Conservation (phyloP, 1,284 basidiomycete genomes). For the Papiliotrema laurentii region DNA sequence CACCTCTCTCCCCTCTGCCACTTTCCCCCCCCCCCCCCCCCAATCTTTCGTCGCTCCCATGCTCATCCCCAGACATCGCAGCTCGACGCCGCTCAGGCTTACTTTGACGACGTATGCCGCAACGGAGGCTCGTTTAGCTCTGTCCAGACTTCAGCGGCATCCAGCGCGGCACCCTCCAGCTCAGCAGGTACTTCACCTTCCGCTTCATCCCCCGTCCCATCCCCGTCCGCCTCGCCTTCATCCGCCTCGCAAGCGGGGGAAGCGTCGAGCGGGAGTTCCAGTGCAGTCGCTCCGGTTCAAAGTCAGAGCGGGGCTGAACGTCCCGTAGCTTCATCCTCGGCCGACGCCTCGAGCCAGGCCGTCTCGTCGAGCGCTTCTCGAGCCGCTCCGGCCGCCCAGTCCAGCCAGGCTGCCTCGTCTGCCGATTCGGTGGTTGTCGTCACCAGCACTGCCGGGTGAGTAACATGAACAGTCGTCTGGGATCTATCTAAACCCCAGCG, state of each 20-base stretch:
- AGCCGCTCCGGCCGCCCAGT: neutral
- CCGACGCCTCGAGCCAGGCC: neutral
- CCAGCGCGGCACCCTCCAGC: neutral
- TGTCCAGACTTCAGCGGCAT: neutral
- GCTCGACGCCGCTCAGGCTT: conserved; percentile 1
- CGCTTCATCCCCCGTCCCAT: neutral
- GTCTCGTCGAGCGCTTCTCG: neutral
- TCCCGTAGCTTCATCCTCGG: neutral
- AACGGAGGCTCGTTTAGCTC: neutral
- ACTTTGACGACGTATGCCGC: conserved; percentile 3
- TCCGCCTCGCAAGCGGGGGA: too few relatives aligned
- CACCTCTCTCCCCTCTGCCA: too few relatives aligned
- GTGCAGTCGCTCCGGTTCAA: too few relatives aligned
- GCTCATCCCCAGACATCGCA: conserved; percentile 1
- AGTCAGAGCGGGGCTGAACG: neutral
- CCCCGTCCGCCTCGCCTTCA: neutral
- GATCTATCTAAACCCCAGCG: too few relatives aligned
- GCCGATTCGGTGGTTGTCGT: neutral
- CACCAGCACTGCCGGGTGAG: neutral
- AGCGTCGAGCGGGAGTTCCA: too few relatives aligned
- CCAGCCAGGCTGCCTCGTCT: neutral
- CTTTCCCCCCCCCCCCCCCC: too few relatives aligned
- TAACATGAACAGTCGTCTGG: too few relatives aligned
- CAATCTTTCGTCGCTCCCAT: neutral
- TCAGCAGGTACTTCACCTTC: neutral